These are phyloP conservation scores for Psidium guajava DNA, from an alignment of 345 rosid species.

Conservation along the genomic window DNA sequence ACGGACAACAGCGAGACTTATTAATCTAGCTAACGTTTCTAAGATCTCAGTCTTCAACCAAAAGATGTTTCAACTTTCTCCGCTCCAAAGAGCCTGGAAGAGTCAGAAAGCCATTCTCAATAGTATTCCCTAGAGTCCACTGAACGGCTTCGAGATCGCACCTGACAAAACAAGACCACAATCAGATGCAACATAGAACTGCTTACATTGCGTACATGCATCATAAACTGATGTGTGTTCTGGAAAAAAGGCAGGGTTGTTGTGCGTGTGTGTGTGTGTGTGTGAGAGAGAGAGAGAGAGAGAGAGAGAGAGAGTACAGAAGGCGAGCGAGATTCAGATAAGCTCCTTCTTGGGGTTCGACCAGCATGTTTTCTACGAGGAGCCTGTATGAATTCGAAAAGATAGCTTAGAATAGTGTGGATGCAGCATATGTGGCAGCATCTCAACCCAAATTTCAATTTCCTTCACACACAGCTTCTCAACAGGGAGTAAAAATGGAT, in stretches of 20 bases:
- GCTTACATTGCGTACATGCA: neutral
- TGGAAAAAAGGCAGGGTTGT: too few species aligned
- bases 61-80: neutral
- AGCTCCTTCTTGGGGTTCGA: constrained; percentile 2
- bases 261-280: too few species aligned
- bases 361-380: constrained; percentile 11
- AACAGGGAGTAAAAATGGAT: neutral
- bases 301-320: constrained; percentile 8
- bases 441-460: neutral
- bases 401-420: neutral
- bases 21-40: neutral
- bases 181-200: neutral
- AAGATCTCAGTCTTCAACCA: neutral
- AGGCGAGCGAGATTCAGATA: constrained; percentile 21
- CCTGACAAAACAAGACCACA: constrained; percentile 22
- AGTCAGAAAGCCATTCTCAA: neutral
- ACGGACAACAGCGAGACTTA: neutral
- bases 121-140: neutral
- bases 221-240: neutral
- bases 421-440: neutral
- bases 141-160: constrained; percentile 22
- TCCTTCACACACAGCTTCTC: neutral
- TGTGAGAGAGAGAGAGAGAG: neutral
- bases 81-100: neutral
- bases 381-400: constrained; percentile 8